Conservation (phyloP, 306 rosid genomes). For the Corylus americana region DNA sequence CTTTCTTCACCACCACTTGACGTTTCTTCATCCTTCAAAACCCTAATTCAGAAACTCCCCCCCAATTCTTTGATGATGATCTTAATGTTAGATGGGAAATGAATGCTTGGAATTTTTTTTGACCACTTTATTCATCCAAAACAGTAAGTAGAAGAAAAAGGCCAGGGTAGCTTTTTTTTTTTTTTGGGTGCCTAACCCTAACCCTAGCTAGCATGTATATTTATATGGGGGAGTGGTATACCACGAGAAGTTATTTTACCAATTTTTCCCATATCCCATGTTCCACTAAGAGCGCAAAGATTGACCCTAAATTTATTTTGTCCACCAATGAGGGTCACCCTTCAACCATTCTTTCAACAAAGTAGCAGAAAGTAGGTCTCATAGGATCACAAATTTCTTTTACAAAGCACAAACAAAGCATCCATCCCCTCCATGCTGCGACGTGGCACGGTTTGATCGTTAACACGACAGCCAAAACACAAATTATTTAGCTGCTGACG, state of each 20-base stretch:
- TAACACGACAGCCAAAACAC: constrained; percentile 7
- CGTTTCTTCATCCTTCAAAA: constrained; percentile 68
- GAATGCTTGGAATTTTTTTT: not conserved
- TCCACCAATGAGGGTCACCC: constrained; percentile 25
- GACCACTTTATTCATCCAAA: constrained; percentile 14
- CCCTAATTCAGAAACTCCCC: constrained; percentile 25
- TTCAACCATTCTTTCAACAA: too few relatives aligned
- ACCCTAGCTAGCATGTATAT: constrained; percentile 50
- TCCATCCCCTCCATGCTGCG: constrained; percentile 28
- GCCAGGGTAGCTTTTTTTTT: not conserved
- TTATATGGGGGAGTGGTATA: constrained; percentile 25
- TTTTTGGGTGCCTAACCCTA: constrained; percentile 51
- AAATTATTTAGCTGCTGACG: too few relatives aligned
- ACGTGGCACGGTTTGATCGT: constrained; percentile 35
- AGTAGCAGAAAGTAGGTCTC: too few relatives aligned
- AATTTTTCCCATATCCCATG: constrained; percentile 29
- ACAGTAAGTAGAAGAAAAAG: not conserved
- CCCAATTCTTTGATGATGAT: not conserved
- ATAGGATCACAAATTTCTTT: constrained; percentile 10
- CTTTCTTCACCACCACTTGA: constrained; percentile 69
- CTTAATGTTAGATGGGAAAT: not conserved
- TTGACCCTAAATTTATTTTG: constrained; percentile 30
- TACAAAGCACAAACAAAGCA: constrained; percentile 7
- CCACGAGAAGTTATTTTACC: constrained; percentile 40
- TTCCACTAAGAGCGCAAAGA: constrained; percentile 32